Base-by-base conservation (phyloP, 23 red algal species). In the Gracilariopsis chorda region DNA sequence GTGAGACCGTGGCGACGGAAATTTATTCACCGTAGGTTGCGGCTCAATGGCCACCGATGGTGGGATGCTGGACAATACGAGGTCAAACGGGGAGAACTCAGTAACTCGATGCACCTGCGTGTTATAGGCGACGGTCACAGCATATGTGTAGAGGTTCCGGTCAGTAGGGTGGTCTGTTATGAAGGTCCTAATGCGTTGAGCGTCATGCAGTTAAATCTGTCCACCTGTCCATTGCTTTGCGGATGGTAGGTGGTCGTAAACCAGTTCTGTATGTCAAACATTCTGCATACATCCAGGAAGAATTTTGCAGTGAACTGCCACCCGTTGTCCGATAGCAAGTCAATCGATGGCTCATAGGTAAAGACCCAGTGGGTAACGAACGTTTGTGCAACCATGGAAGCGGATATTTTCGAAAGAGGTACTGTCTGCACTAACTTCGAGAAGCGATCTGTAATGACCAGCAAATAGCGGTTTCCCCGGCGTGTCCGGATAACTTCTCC, bases 381-480 rank as follows among this genome's bases (percentile, higher is more conserved):
- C 40, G 44, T 19, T 16, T 78, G 14, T 7, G 79, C 79, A 41
- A 83, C 79, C 5, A 10, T n/a, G 25, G 27, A 12, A 13, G 62
- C 62, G 10, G 23, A n/a, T 19, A 32, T 35, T 19, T 35, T 72
- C 34, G 19, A 39, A 27, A 69, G 30, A 8, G 57, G 80, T 47
- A 84, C 57, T 33, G 42, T 67, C 17, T 43, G 56, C n/a, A 65
- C 60, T 34, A 68, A 14, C 39, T 84, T 84, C 7, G 79, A 83
- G 52, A 34, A 65, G 10, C 79, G 79, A 64, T 83, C 23, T 9
- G 42, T 42, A 64, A 83, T 83, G n/a, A 61, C 29, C 46, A 83
- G 58, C 1, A 83, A 8, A 43, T 40, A 82, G 3, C 17, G 8
- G 34, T 37, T 82, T 4, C 51, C 78, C 9, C 12, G 9, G 20